phyloP scores from a whole-genome alignment of 2,329 filamentous ascomycete species.

The Scedosporium aurantiacum region DNA sequence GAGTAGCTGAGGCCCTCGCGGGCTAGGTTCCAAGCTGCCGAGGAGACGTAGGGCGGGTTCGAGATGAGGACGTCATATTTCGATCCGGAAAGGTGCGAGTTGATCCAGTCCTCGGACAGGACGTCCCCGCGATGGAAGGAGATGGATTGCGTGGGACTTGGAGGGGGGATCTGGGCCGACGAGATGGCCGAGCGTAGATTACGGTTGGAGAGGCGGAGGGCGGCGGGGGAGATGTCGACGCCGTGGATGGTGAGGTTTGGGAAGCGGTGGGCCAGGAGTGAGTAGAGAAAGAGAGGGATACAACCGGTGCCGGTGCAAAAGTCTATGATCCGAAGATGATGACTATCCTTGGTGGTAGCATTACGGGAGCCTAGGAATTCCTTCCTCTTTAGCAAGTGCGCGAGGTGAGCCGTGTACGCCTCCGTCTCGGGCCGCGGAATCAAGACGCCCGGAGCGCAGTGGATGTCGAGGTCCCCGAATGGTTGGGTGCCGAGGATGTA shows the following conservation, averaged over 20 bases:
- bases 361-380: not conserved
- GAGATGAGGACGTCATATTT: constrained; percentile 60
- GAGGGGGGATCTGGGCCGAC: constrained; percentile 14
- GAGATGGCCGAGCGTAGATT: constrained; percentile 49
- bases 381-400: constrained; percentile 26
- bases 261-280: constrained; percentile 38
- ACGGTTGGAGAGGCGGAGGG: constrained; percentile 51
- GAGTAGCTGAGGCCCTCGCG: constrained; percentile 48
- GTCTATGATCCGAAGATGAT: constrained; percentile 56
- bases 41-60: constrained; percentile 87
- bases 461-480: constrained; percentile 73
- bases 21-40: constrained; percentile 26
- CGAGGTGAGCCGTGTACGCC: constrained; percentile 50
- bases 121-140: constrained; percentile 38
- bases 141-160: constrained; percentile 18
- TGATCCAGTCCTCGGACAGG: constrained; percentile 30
- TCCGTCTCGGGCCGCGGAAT: constrained; percentile 77
- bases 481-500: constrained; percentile 83
- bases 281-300: constrained; percentile 67
- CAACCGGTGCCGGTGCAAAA: constrained; percentile 88
- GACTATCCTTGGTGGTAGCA: constrained; percentile 10
- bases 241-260: constrained; percentile 45
- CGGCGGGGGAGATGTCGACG: constrained; percentile 59
- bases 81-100: constrained; percentile 10
- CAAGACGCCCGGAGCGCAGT: constrained; percentile 65